Evolutionary conservation across 2,329 filamentous ascomycete genomes (phyloP).

Genomic region (Colletotrichum zoysiae): DNA sequence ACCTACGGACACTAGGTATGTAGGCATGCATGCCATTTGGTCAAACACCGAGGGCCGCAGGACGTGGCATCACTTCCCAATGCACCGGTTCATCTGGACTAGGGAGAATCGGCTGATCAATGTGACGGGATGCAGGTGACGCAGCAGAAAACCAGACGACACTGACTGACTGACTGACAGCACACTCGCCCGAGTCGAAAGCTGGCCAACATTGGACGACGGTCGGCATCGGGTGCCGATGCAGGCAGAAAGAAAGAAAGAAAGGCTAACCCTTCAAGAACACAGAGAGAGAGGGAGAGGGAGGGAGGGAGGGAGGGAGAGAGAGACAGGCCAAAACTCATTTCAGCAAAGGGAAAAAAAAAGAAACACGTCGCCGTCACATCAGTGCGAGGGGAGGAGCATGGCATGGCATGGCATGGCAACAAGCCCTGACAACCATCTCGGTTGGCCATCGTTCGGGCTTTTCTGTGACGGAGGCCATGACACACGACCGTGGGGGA

Average conservation of each 20-base stretch:
- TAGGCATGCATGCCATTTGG: slow-evolving; percentile 16
- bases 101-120: slow-evolving; percentile 27
- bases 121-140: slow-evolving; percentile 23
- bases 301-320: too few relatives aligned
- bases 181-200: neutral
- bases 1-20: too few relatives aligned
- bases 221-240: neutral
- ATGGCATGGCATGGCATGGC: neutral
- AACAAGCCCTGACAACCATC: slow-evolving; percentile 17
- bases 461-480: slow-evolving; percentile 20
- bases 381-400: neutral
- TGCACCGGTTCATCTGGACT: slow-evolving; percentile 34
- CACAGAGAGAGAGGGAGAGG: neutral
- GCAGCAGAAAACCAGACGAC: slow-evolving; percentile 25
- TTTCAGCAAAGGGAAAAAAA: slow-evolving; percentile 16
- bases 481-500: slow-evolving; percentile 28
- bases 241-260: neutral
- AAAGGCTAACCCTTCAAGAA: neutral
- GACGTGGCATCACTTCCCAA: slow-evolving; percentile 34
- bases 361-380: slow-evolving; percentile 27
- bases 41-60: slow-evolving; percentile 21
- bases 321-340: slow-evolving; percentile 6
- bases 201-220: slow-evolving; percentile 18
- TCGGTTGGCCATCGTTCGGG: slow-evolving; percentile 24
- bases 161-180: slow-evolving; percentile 3